Evolutionary conservation across 495 filamentous ascomycete species (phyloP), one percentile per base, ranked within the genome.

Genomic region (Lasiosphaeria ovina): DNA sequence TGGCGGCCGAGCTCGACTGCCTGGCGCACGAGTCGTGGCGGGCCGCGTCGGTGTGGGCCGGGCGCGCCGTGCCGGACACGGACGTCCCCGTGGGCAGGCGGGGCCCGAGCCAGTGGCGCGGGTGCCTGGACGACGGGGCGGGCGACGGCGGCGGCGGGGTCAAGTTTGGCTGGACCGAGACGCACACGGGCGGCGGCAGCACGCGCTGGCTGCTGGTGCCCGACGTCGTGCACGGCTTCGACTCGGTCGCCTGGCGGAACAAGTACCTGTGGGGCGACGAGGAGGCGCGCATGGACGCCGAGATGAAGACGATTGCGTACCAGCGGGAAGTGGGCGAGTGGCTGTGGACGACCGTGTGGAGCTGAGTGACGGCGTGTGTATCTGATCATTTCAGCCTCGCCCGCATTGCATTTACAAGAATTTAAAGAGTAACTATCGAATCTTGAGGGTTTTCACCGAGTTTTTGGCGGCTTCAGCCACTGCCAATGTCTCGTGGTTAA

Each of bases 1-100:
- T 87, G 72, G 62, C 76, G 72, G 65, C 74, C 69, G 76, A 87
- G 81, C 38, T 83, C 66, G 63, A 87, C 53, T 66, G 68, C 32
- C 64, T 77, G 0, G 73, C 72, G 9, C 62, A 73, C 32, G 75
- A 74, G 60, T 64, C 64, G 47, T 74, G 70, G 74, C 44, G 64
- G 33, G 65, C 74, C 53, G 75, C 70, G 35, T 71, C 60, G 40
- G 60, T 60, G 44, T 59, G 72, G 48, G 69, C 69, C 4, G 65
- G 63, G 16, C 38, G 61, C 3, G 63, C 55, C 11, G 57, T 65
- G 52, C 65, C 62, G 3, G 67, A 68, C 9, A 59, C 61, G n/a
- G 63, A 66, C 32, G 65, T 69, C 51, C 57, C 61, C n/a, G 62
- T 72, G 6, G 68, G 67, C 3, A 62, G 69, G 35, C 58, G 62